Evolutionary conservation across 768 basidiomycete species (phyloP), one percentile per base, ranked within the genome.

Genomic region (Pulveroboletus sp.): DNA sequence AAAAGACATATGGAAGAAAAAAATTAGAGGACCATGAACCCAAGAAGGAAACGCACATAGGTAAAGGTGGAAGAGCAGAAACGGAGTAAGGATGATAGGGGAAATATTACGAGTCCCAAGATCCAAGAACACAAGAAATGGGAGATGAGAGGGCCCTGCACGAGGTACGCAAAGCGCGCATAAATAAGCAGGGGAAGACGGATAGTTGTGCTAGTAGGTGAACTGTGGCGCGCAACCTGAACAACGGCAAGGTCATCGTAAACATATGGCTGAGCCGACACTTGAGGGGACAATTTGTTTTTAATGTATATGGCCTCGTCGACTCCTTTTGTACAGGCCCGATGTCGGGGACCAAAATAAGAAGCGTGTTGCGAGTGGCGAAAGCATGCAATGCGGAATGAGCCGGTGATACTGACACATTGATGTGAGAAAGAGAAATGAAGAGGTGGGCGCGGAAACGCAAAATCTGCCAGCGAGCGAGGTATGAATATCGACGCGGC

Each of bases 401-500:
- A 66, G 64, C 60, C 66, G 68, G 58, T 57, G 65, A 67, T 73
- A 73, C 59, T 73, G 72, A 69, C 68, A 73, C 72, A 69, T 65
- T 73, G 73, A 67, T 56, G 56, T 46, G 57, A 53, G 46, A 57
- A 65, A 57, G 46, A 58, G 38, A 61, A 59, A 55, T 46, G 47
- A 51, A 59, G 58, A 44, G 56, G 52, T 45, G 49, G 47, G 57
- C 55, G 59, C 50, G 47, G 56, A 39, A 59, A 64, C 54, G 57
- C 12, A 47, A 37, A 48, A 50, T 35, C 66, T 57, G 56, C 58
- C 62, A 68, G 62, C 71, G 59, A 66, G 66, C 65, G 73, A 73
- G 69, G 71, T 68, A 76, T 74, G 71, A 76, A 76, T 76, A 71
- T 70, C 70, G 68, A 63, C 57, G 67, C 62, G 54, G 54, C 49